Percentiles rank a stretch among this genome's conserved stretches.
Evolutionary conservation across 352 stramenopile genomes (phyloP).

Genomic region (Phytophthora vignae): DNA sequence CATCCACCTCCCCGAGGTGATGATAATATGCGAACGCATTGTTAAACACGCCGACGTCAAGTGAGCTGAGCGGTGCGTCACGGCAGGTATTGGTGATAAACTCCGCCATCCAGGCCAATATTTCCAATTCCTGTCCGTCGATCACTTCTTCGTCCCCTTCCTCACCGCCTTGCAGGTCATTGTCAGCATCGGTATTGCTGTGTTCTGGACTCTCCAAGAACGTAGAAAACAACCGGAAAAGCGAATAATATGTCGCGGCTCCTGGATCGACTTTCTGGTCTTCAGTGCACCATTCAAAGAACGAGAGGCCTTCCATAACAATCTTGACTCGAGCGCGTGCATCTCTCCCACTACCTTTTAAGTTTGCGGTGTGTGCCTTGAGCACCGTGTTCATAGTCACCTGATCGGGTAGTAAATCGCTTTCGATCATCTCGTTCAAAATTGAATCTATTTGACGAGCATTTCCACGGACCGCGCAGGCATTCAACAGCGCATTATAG

Average conservation of each 20-base stretch:
- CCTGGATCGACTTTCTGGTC: slow-evolving; percentile 36
- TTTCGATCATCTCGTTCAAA: slow-evolving; percentile 48
- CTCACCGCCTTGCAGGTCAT: not conserved
- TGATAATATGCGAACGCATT: slow-evolving; percentile 73
- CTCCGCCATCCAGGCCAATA: slow-evolving; percentile 38
- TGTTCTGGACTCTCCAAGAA: slow-evolving; percentile 39
- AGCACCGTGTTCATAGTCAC: slow-evolving; percentile 68
- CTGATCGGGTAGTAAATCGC: slow-evolving; percentile 36
- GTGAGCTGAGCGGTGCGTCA: slow-evolving; percentile 36
- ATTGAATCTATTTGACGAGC: slow-evolving; percentile 40
- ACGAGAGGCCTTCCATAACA: slow-evolving; percentile 39
- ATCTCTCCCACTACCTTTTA: slow-evolving; percentile 18
- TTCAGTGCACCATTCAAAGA: slow-evolving; percentile 44
- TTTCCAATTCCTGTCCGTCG: slow-evolving; percentile 27
- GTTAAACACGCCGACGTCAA: slow-evolving; percentile 71
- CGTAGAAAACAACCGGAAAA: slow-evolving; percentile 63
- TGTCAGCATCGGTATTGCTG: not conserved
- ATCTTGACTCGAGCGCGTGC: slow-evolving; percentile 27
- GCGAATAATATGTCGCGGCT: slow-evolving; percentile 52
- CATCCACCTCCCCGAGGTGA: slow-evolving; percentile 51
- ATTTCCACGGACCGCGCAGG: slow-evolving; percentile 44
- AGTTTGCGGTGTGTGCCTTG: slow-evolving; percentile 40
- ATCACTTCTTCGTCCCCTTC: slow-evolving; percentile 24
- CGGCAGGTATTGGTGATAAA: slow-evolving; percentile 60
- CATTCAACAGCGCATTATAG: slow-evolving; percentile 64